phyloP scores from a whole-genome alignment of 495 filamentous ascomycete species.

The Chaetomium tenue region DNA sequence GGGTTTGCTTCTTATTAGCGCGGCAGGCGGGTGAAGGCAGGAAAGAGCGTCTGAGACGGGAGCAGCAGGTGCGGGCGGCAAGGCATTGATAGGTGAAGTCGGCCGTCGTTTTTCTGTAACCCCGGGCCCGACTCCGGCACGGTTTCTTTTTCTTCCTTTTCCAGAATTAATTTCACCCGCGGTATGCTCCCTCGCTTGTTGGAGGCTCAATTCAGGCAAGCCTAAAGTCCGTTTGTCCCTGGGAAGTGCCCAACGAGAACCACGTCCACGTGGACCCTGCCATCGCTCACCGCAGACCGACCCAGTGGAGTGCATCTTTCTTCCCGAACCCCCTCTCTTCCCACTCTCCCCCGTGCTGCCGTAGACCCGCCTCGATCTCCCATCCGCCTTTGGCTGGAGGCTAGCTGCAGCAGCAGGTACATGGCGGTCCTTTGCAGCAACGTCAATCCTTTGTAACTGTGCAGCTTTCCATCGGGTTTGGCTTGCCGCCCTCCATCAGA shows the following conservation, averaged over 20 bases:
- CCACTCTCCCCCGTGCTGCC: constrained; percentile 6
- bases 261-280: constrained; percentile 26
- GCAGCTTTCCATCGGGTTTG: background rate
- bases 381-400: background rate
- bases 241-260: constrained; percentile 6
- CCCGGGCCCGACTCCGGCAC: background rate
- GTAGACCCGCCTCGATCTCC: background rate
- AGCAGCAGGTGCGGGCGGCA: background rate
- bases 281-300: constrained; percentile 30
- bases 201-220: constrained; percentile 19
- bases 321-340: background rate
- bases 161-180: constrained; percentile 16
- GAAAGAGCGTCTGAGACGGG: constrained; percentile 7
- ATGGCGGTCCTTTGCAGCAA: background rate
- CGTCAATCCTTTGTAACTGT: background rate
- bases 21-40: constrained; percentile 2
- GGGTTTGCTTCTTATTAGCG: background rate
- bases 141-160: constrained; percentile 10
- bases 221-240: constrained; percentile 8
- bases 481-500: background rate
- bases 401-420: background rate
- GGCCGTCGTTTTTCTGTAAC: background rate
- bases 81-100: constrained; percentile 10
- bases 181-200: constrained; percentile 6
- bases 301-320: constrained; percentile 21